These are phyloP conservation scores for Curvularia sp. DNA, from an alignment of 2,329 filamentous ascomycete genomes.

Conservation along the genomic window DNA sequence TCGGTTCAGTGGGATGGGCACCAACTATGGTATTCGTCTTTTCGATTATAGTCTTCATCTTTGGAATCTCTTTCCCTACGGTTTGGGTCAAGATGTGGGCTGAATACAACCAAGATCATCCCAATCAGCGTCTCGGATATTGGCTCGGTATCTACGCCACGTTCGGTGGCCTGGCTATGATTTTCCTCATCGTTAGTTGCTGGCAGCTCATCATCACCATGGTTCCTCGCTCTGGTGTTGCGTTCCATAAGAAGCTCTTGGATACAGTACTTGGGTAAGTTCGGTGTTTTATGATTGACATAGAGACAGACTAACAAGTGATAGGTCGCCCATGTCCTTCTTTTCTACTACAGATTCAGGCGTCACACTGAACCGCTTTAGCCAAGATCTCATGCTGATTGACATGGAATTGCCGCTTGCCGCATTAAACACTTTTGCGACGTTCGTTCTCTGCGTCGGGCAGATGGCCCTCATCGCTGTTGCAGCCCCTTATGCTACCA, in stretches of 20 bases:
- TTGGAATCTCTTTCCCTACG: constrained; percentile 43
- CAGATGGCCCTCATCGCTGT: constrained; percentile 50
- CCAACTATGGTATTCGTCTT: constrained; percentile 41
- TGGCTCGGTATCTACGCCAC: constrained; percentile 45
- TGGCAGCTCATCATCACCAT: constrained; percentile 61
- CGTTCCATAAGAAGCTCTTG: constrained; percentile 58
- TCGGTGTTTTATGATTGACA: neutral
- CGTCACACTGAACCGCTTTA: constrained; percentile 57
- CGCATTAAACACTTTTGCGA: constrained; percentile 45
- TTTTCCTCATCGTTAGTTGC: constrained; percentile 41
- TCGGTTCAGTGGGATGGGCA: constrained; percentile 41
- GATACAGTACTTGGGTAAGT: constrained; percentile 56
- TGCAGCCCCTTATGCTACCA: constrained; percentile 51
- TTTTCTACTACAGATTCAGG: constrained; percentile 55
- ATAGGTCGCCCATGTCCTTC: constrained; percentile 52
- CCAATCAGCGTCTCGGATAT: constrained; percentile 47
- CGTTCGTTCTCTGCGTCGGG: constrained; percentile 44
- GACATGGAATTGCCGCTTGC: constrained; percentile 53
- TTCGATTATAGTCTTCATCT: constrained; percentile 44
- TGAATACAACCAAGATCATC: constrained; percentile 49
- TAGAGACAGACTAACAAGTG: constrained; percentile 17
- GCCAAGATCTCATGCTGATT: constrained; percentile 58
- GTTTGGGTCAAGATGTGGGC: constrained; percentile 61
- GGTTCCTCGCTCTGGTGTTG: constrained; percentile 60
- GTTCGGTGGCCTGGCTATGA: constrained; percentile 36